Evolutionary conservation across 352 stramenopile species (phyloP), one percentile per base, ranked within the genome.

Genomic region (Phytophthora cryptogea): DNA sequence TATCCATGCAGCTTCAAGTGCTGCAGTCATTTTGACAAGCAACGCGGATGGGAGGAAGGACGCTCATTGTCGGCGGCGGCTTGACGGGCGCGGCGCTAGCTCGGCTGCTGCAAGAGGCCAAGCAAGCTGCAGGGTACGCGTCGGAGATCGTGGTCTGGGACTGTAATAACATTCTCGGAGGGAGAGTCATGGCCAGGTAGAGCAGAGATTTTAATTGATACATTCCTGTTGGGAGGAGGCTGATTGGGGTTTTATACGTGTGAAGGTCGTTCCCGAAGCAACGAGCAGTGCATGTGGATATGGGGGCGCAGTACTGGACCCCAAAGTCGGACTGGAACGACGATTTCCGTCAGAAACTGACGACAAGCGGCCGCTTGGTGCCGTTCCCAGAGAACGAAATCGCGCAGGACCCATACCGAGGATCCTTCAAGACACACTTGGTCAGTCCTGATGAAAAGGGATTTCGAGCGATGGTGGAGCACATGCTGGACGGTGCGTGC

Each of bases 221-320:
- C 42, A 44, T 23, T 27, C 20, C 20, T 23, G 20, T 23, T 23
- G 20, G 20, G 1, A 23, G 16, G 20, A 4, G 16, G 35, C 37
- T 66, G 28, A 35, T 16, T 23, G 73, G 20, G 8, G 23, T 37
- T 54, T 36, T 41, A 9, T 3, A 4, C 20, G 20, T 23, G 20
- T 41, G 11, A 39, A 67, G 78, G 10, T 84, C 80, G 27, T 90
- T 92, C 49, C 67, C 50, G 17, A 84, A 81, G 50, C 79, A 88
- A 30, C 77, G 78, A 14, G 35, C 17, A 0, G 73, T 85, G 20
- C 70, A 89, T 27, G 83, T 88, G 32, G 80, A 90, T 50, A 72
- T 92, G 37, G 83, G 83, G 11, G 80, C 77, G 37, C 83, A 92
- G 59, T 92, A 90, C 42, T 69, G 85, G 56, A 92, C 78, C 8